phyloP scores from a whole-genome alignment of 1,284 basidiomycete species.

The Trichosporon coremiiforme region DNA sequence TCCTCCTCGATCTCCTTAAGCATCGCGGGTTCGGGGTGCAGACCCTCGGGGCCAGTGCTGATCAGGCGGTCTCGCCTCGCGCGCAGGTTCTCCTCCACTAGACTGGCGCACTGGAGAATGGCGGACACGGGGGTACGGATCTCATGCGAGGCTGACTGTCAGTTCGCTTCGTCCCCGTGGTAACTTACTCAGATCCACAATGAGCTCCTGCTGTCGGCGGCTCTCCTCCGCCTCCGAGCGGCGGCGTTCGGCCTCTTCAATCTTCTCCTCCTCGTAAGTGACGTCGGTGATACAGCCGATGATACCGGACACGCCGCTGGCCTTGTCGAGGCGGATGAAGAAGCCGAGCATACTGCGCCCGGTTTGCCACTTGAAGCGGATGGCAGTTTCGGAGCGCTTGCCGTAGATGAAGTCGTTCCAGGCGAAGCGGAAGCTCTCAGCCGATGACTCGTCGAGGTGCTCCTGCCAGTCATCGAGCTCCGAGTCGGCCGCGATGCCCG shows the following conservation, averaged over 20 bases:
- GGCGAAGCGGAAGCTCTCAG: not conserved
- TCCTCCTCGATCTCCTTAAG: conserved; percentile 50
- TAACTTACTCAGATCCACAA: conserved; percentile 48
- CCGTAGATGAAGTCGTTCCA: conserved; percentile 17
- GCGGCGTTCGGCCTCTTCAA: conserved; percentile 47
- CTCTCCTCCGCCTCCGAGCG: conserved; percentile 48
- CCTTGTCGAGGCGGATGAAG: conserved; percentile 47
- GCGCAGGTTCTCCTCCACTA: conserved; percentile 52
- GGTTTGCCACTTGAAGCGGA: conserved; percentile 46
- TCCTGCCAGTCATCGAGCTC: not conserved
- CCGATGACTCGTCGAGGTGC: conserved; percentile 14
- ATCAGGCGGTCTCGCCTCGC: conserved; percentile 45
- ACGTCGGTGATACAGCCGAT: conserved; percentile 50
- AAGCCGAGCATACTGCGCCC: conserved; percentile 40
- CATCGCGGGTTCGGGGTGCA: conserved; percentile 45
- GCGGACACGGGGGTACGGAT: conserved; percentile 53
- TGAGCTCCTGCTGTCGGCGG: conserved; percentile 36
- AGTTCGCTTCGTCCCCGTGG: not conserved
- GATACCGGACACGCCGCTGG: conserved; percentile 39
- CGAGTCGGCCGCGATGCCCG: conserved; percentile 22
- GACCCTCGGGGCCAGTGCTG: conserved; percentile 22
- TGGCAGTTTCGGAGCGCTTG: conserved; percentile 32
- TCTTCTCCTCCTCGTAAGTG: conserved; percentile 45
- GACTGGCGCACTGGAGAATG: conserved; percentile 53
- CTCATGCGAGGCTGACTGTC: conserved; percentile 45